Evolutionary conservation across 2,329 filamentous ascomycete genomes (phyloP), one percentile per base, ranked within the genome.

Genomic region (Hypoxylon sp.): DNA sequence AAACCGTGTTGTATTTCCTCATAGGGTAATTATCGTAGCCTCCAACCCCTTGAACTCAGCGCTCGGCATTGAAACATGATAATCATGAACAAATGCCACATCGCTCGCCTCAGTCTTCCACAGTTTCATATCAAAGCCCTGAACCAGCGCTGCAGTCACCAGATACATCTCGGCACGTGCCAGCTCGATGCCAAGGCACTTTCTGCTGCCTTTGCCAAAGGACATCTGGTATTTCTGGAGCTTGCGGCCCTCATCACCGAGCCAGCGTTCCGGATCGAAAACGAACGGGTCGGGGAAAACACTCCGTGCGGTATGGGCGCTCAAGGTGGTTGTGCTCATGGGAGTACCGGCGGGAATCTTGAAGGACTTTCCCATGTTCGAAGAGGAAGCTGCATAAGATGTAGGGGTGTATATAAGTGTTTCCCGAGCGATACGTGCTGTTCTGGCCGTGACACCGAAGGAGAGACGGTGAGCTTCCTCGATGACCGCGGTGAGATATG

Each of bases 401-500:
- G 65, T 58, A 58, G 63, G 59, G 48, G 63, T 66, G 56, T 66
- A 69, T 64, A 56, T 65, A 63, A 69, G 61, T 67, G 64, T 62
- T 63, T 69, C 67, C 56, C 54, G 60, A 57, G 64, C 60, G 56
- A 67, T 62, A 61, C 67, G 65, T 56, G 58, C 61, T 57, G 57
- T 65, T 57, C 67, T 55, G 44, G 55, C 65, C 61, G 67, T 65
- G 33, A 72, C 67, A 30, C 70, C 72, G 45, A 68, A 70, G 64
- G 65, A 62, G 48, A 75, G 56, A 42, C 73, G 66, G 20, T 73
- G 57, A 24, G 63, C 69, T 64, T 75, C 72, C 50, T 74, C 65
- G 45, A 75, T 72, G 12, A 74, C 69, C 30, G 70, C 70, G 52
- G 59, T 70, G 30, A 75, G 61, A 65, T 74, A 74, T 46, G 72